A percentile compares a stretch with the other conserved stretches of the same genome.
Conservation (phyloP, 306 rosid species). For the Malus sylvestris region DNA sequence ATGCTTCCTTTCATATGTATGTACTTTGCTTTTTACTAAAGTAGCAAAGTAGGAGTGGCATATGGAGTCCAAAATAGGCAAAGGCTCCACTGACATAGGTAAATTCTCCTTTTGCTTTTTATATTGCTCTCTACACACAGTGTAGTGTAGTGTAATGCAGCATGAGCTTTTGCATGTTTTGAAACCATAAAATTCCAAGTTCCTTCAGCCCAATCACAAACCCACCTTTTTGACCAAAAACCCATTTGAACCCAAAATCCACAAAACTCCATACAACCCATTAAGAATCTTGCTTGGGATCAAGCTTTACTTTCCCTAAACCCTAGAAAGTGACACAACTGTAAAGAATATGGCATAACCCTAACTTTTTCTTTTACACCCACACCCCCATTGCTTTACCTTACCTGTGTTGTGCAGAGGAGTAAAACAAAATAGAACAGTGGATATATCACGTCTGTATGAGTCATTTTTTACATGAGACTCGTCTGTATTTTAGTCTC, state of each 20-base stretch:
- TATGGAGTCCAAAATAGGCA: conserved; percentile 43
- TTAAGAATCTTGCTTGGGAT: conserved; percentile 30
- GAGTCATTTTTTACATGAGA: too few species aligned
- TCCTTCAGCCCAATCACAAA: conserved; percentile 21
- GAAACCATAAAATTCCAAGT: conserved; percentile 39
- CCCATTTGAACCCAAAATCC: conserved; percentile 16
- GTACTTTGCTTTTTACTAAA: conserved; percentile 20
- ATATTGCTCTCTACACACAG: conserved; percentile 11
- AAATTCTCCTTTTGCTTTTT: conserved; percentile 44
- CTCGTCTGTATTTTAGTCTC: too few species aligned
- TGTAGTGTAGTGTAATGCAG: background rate
- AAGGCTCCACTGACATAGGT: conserved; percentile 51
- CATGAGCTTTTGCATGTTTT: conserved; percentile 56
- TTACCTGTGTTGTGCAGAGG: background rate
- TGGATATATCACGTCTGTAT: background rate
- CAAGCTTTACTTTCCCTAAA: conserved; percentile 52
- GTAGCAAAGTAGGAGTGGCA: conserved; percentile 16
- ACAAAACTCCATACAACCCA: conserved; percentile 23
- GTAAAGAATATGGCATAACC: conserved; percentile 1
- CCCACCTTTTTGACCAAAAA: conserved; percentile 32
- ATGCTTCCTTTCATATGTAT: background rate
- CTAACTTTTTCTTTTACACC: conserved; percentile 11
- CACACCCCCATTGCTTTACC: background rate
- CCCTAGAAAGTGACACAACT: conserved; percentile 41
- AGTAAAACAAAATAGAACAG: background rate